A percentile compares a stretch with the other conserved stretches of the same genome.
Conservation (phyloP, 148 eudicot genomes). For the Linanthus parryae region DNA sequence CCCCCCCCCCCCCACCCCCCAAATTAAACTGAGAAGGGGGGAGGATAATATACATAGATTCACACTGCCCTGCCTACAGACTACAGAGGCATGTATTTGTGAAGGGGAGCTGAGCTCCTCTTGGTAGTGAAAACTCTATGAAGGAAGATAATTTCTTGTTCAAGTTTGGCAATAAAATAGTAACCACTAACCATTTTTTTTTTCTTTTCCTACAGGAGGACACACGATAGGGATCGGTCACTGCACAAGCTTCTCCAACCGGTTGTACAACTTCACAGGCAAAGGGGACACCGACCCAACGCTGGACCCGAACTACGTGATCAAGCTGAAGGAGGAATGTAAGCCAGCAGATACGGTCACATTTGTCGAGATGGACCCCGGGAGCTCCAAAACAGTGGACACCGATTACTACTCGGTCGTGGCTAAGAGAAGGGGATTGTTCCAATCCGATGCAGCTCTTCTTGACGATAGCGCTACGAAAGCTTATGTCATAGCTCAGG, state of each 20-base stretch:
- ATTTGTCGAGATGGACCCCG: conserved; percentile 47
- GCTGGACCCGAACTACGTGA: conserved; percentile 41
- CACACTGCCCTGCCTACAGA: too few relatives aligned
- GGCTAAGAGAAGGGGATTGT: conserved; percentile 26
- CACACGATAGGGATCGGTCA: conserved; percentile 85
- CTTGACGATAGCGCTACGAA: too few relatives aligned
- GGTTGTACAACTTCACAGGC: conserved; percentile 77
- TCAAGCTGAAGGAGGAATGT: conserved; percentile 21
- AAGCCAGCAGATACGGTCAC: conserved; percentile 11
- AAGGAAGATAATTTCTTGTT: too few relatives aligned
- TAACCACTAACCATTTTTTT: too few relatives aligned
- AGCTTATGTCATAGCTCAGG: background rate
- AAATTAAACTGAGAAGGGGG: too few relatives aligned
- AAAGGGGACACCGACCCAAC: conserved; percentile 52
- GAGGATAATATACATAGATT: too few relatives aligned
- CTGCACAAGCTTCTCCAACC: conserved; percentile 84
- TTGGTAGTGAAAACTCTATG: too few relatives aligned
- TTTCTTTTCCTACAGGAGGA: conserved; percentile 46
- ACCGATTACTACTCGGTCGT: conserved; percentile 25
- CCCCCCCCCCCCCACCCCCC: too few relatives aligned
- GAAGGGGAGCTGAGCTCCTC: too few relatives aligned
- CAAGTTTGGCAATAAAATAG: too few relatives aligned
- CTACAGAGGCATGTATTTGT: too few relatives aligned
- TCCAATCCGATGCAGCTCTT: conserved; percentile 56
- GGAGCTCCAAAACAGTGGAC: conserved; percentile 32